Base-by-base conservation (phyloP, 2,329 filamentous ascomycete species). In the Talaromyces sp. region DNA sequence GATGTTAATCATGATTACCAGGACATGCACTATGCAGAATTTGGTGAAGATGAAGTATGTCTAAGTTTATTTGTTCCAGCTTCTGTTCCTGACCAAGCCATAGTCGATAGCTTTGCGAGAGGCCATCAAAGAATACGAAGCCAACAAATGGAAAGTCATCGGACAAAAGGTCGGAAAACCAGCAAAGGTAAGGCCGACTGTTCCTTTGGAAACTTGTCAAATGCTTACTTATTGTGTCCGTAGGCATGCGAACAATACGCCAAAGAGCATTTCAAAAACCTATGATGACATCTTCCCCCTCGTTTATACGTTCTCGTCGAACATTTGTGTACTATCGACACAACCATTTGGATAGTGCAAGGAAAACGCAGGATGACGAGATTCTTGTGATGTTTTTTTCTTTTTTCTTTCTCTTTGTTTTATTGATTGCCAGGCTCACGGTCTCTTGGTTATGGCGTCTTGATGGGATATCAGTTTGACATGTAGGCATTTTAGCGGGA, bases 21-120 rank as follows among this genome's bases (percentile, higher is more conserved):
- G 91, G 95, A 99, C 70, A 99, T 99, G 95, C 95, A 99, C 74
- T 98, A 98, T 75, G 95, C 95, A 66, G 95, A 98, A 74, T 98
- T 99, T 75, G 93, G 91, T 56, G 93, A 97, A 81, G 92, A 98
- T 72, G 95, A 97, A 86, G 92, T 96, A 84, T 55, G 63, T n/a
- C n/a, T 30, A 6, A 54, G 4, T 32, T 61, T 9, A 25, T 70
- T 65, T 69, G 72, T 73, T 69, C n/a, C 9, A 25, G n/a, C 3
- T 3, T 19, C 39, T 42, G 13, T 22, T 64, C n/a, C 57, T 59
- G 52, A 64, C 54, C 8, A 19, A 51, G 11, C 15, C 19, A n/a
- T 63, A 78, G 77, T 75, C 76, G 25, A 70, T 74, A 64, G 77
- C 78, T 33, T 82, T 99, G 62, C 85, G 96, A 67, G 92, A 90